Evolutionary conservation across 805 yeast genomes (phyloP), one percentile per base, ranked within the genome.

Genomic region (Candida bentonensis): DNA sequence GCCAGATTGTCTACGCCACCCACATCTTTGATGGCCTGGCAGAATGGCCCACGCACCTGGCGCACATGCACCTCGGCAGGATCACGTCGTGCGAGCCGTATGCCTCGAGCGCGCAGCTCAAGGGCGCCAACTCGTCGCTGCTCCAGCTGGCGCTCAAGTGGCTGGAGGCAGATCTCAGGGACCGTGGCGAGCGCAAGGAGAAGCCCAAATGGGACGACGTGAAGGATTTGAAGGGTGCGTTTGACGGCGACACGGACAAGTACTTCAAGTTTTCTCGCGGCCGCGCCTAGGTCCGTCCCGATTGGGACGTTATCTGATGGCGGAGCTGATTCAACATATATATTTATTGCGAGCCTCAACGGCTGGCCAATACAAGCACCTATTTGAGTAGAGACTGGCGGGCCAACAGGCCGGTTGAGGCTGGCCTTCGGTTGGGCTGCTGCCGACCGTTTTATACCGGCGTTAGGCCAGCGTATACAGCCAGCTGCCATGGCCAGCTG

Each of bases 1-100:
- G 94, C 48, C 77, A 87, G 41, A 84, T 92, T 28, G 78, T 89
- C 3, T 92, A 92, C 58, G 81, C 97, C 2, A 92, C 98, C 0
- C 98, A 92, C 57, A 92, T 92, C 41, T 92, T 92, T 61, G 98
- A 92, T 56, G 98, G 98, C 0, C 71, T 92, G 46, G 86, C 85
- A 13, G 69, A 71, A 41, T 92, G 97, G 95, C 94, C 96, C 23
- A 82, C 94, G 30, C 69, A 82, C 44, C 67, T 92, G 5, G 69
- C 79, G 13, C 98, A 92, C 61, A 66, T 92, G 50, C 77, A 73
- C 52, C 72, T 75, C 44, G 96, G 97, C 1, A 58, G 62, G 21
- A 69, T 76, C 5, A 51, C 68, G 23, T 26, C 44, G 3, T 49
- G 49, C 15, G 56, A 49, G 36, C 42, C 45, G 2, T 58, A 53